Conservation (phyloP, 768 basidiomycete genomes). For the Leccinum variicolor region DNA sequence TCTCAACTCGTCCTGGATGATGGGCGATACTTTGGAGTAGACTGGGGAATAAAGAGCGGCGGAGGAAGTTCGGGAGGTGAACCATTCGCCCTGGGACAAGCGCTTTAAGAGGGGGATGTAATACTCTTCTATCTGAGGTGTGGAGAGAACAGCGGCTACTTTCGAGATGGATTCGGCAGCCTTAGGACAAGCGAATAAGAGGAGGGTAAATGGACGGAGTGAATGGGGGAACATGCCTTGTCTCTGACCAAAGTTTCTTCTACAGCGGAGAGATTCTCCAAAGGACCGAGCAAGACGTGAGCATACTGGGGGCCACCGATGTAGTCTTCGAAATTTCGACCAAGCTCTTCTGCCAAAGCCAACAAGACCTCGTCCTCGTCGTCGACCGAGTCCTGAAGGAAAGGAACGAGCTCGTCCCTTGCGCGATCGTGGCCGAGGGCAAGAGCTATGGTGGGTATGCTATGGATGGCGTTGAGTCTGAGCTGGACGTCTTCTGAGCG, state of each 20-base stretch:
- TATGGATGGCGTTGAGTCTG: conserved; percentile 94
- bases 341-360: conserved; percentile 93
- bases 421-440: conserved; percentile 95
- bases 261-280: conserved; percentile 94
- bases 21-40: conserved; percentile 72
- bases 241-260: conserved; percentile 98
- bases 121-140: conserved; percentile 79
- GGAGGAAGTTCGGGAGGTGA: conserved; percentile 95
- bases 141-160: conserved; percentile 73
- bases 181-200: conserved; percentile 39
- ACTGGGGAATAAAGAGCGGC: conserved; percentile 91
- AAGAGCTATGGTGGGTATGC: conserved; percentile 96
- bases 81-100: conserved; percentile 94
- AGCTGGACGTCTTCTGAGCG: conserved; percentile 97
- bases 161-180: conserved; percentile 96
- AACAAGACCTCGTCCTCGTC: conserved; percentile 98
- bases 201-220: not conserved
- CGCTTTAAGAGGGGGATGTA: conserved; percentile 91
- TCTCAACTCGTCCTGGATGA: conserved; percentile 82
- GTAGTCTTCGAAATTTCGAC: conserved; percentile 89
- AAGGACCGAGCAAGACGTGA: conserved; percentile 82
- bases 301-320: conserved; percentile 87
- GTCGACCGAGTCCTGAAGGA: conserved; percentile 98
- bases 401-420: conserved; percentile 91
- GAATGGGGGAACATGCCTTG: conserved; percentile 58